Percentiles rank a stretch among this genome's conserved stretches.
Conservation (phyloP, 306 rosid species). For the Fragaria ananassa region DNA sequence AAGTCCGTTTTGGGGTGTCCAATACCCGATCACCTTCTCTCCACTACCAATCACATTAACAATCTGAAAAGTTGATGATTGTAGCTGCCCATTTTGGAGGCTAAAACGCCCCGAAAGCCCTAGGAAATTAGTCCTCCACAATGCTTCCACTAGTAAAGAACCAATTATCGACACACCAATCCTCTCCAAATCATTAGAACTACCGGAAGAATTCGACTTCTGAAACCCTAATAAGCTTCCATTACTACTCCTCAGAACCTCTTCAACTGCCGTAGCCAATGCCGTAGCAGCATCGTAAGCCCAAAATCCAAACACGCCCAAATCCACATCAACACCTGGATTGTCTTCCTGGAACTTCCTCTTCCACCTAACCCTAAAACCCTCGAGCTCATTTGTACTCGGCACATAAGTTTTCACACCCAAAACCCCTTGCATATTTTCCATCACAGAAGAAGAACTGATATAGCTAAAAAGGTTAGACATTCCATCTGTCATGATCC, state of each 20-base stretch:
- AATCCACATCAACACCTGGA: constrained; percentile 16
- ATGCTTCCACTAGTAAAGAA: constrained; percentile 24
- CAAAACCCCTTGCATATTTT: constrained; percentile 27
- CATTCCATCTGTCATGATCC: constrained; percentile 36
- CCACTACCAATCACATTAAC: constrained; percentile 42
- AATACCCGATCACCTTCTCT: constrained; percentile 43
- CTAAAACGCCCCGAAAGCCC: constrained; percentile 26
- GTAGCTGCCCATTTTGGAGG: constrained; percentile 20
- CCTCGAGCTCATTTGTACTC: constrained; percentile 22
- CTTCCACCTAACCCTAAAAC: constrained; percentile 42
- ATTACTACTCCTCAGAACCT: constrained; percentile 14
- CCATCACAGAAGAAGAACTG: background rate
- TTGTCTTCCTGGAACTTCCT: constrained; percentile 32
- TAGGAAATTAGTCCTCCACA: constrained; percentile 13
- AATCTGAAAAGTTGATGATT: constrained; percentile 22
- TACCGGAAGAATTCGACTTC: constrained; percentile 18
- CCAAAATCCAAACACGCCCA: constrained; percentile 44
- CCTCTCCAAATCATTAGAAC: constrained; percentile 27
- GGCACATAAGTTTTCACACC: constrained; percentile 39
- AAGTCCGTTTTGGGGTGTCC: constrained; percentile 43
- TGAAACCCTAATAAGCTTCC: background rate
- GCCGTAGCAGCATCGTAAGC: constrained; percentile 59
- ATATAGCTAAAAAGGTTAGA: background rate
- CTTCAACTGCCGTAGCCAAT: constrained; percentile 51
- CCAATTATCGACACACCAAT: constrained; percentile 37